Conservation (phyloP, 805 yeast species). For the Nakazawaea siamensis region DNA sequence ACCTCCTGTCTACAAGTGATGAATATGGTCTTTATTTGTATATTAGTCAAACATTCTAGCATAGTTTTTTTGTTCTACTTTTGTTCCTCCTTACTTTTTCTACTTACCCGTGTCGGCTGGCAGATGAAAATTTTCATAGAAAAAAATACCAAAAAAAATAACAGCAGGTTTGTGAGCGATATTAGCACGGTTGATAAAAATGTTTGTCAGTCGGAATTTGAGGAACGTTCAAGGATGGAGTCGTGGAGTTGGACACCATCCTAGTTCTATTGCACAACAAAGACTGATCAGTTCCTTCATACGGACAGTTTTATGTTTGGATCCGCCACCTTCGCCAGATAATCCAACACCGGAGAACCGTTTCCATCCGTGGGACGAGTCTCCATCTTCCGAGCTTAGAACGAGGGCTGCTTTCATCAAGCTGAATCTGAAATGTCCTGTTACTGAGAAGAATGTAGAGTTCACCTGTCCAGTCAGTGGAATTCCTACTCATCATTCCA, state of each 20-base stretch:
- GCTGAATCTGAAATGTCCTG: conserved; percentile 85
- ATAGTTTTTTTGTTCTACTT: too few relatives aligned
- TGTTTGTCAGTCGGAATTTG: too few relatives aligned
- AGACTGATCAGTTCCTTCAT: conserved; percentile 23
- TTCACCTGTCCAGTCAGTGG: conserved; percentile 92
- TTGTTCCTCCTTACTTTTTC: too few relatives aligned
- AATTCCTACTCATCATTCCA: conserved; percentile 90
- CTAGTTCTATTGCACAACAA: too few relatives aligned
- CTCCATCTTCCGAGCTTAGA: conserved; percentile 82
- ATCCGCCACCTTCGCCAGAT: conserved; percentile 55
- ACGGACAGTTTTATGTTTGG: conserved; percentile 34
- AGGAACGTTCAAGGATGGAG: too few relatives aligned
- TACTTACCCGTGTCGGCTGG: too few relatives aligned
- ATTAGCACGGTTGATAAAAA: too few relatives aligned
- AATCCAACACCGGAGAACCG: conserved; percentile 67
- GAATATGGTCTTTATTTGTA: not conserved
- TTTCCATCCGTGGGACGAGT: conserved; percentile 85
- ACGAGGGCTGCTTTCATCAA: conserved; percentile 88
- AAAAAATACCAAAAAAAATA: too few relatives aligned
- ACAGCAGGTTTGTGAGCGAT: too few relatives aligned
- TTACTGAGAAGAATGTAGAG: conserved; percentile 69
- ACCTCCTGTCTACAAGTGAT: conserved; percentile 43
- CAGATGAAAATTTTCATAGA: too few relatives aligned
- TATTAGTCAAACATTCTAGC: not conserved
- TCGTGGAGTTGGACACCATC: too few relatives aligned